Evolutionary conservation across 116 monocot genomes (phyloP).

Genomic region (Zostera marina): DNA sequence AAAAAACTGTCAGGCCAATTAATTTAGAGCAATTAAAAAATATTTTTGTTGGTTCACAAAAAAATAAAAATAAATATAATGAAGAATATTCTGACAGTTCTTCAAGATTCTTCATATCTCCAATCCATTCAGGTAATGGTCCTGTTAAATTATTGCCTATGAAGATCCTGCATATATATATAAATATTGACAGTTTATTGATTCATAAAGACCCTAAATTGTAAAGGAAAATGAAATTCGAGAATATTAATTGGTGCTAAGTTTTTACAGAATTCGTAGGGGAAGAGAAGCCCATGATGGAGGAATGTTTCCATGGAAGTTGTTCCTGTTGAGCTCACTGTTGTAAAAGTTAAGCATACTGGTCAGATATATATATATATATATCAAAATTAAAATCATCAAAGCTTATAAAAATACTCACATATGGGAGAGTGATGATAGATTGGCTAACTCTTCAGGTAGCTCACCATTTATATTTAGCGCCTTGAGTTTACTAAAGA

Average conservation of each 20-base stretch:
- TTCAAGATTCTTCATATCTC: constrained; percentile 4
- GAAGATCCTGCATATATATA: constrained; percentile 5
- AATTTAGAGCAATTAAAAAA: background rate
- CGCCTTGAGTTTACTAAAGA: constrained; percentile 22
- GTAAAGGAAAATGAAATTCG: background rate
- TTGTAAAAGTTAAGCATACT: background rate
- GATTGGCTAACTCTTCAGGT: constrained; percentile 34
- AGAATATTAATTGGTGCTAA: background rate
- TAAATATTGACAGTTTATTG: background rate
- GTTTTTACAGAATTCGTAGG: constrained; percentile 23
- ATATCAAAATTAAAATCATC: background rate
- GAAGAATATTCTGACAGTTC: background rate
- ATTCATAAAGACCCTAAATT: background rate
- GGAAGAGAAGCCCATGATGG: constrained; percentile 29
- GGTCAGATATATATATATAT: no score
- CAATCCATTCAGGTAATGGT: constrained; percentile 8
- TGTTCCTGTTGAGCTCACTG: constrained; percentile 48
- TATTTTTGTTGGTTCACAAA: background rate
- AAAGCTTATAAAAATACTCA: constrained; percentile 12
- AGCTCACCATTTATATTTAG: constrained; percentile 36
- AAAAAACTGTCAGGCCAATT: no score
- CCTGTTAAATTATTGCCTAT: constrained; percentile 11
- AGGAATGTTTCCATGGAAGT: constrained; percentile 43
- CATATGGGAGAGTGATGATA: constrained; percentile 24
- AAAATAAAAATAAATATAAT: background rate